Evolutionary conservation across 441 rosid species (phyloP).

Genomic region (Pelargonium citronellum): DNA sequence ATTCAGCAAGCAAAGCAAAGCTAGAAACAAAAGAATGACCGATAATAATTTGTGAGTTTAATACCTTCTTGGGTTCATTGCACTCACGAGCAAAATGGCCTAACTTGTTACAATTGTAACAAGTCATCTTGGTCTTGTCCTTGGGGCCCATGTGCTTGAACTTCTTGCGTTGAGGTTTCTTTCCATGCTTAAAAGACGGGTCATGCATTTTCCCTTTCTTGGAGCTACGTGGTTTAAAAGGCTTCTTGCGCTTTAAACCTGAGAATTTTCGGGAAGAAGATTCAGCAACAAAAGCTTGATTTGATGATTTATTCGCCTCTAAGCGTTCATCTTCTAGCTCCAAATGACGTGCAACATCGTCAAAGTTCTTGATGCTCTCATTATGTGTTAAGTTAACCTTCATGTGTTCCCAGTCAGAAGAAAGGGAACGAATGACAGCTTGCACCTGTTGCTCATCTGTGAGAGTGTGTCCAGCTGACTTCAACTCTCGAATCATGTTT

Average conservation of each 20-base stretch:
- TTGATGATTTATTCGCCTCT: not conserved
- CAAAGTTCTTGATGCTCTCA: not conserved
- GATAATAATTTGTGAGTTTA: not conserved
- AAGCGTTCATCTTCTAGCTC: constrained; percentile 1
- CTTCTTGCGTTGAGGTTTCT: not conserved
- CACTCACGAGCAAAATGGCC: constrained; percentile 9
- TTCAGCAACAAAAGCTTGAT: not conserved
- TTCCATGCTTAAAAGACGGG: not conserved
- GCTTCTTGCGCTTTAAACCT: not conserved
- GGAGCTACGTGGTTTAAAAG: not conserved
- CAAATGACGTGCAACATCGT: not conserved
- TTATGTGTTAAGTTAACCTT: not conserved
- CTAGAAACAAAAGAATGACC: not conserved
- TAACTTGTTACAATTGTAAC: not conserved
- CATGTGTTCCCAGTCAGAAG: not conserved
- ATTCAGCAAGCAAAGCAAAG: not conserved
- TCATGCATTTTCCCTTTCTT: not conserved
- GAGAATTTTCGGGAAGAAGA: not conserved
- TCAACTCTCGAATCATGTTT: not conserved
- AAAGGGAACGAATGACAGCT: not conserved
- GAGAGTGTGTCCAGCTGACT: not conserved
- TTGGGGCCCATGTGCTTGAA: not conserved
- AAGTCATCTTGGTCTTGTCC: constrained; percentile 6
- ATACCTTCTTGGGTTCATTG: not conserved
- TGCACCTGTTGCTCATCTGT: constrained; percentile 7